Conservation (phyloP, 2,329 filamentous ascomycete genomes). For the Grosmannia huntii region DNA sequence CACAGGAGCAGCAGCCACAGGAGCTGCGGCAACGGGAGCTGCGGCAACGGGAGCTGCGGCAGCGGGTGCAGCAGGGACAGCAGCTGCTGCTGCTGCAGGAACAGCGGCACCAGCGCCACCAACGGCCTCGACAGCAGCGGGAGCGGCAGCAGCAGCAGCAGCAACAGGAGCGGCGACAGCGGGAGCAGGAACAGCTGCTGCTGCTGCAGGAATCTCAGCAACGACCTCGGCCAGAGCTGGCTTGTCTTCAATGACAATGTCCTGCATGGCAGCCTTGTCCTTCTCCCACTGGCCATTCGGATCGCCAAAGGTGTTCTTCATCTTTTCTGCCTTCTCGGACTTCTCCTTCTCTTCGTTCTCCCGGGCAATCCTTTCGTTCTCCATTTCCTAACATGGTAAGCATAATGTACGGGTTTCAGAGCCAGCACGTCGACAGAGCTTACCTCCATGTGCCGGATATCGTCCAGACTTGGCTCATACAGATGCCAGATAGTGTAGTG, state of each 20-base stretch:
- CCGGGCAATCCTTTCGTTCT: slow-evolving; percentile 65
- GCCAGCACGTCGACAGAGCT: slow-evolving; percentile 7
- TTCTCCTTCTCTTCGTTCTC: slow-evolving; percentile 71
- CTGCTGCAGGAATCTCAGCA: slow-evolving; percentile 19
- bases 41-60: background rate
- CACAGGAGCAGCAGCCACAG: background rate
- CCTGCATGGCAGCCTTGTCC: slow-evolving; percentile 69
- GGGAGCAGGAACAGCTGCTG: background rate
- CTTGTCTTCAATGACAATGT: slow-evolving; percentile 47
- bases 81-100: background rate
- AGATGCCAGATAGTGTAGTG: slow-evolving; percentile 99
- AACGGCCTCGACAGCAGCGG: background rate
- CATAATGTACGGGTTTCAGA: background rate
- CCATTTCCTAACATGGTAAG: slow-evolving; percentile 59
- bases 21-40: background rate
- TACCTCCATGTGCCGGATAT: slow-evolving; percentile 91
- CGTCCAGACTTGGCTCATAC: slow-evolving; percentile 97
- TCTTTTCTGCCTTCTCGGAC: slow-evolving; percentile 59
- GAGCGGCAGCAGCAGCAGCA: background rate
- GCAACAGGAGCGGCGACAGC: background rate
- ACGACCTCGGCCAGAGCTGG: slow-evolving; percentile 4
- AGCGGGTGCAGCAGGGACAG: background rate
- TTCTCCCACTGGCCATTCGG: slow-evolving; percentile 74
- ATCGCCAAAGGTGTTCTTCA: slow-evolving; percentile 70
- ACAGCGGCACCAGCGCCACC: background rate